Percentiles rank a stretch among this genome's conserved stretches.
Evolutionary conservation across 805 yeast genomes (phyloP).

Genomic region (Blastobotrys robertii): DNA sequence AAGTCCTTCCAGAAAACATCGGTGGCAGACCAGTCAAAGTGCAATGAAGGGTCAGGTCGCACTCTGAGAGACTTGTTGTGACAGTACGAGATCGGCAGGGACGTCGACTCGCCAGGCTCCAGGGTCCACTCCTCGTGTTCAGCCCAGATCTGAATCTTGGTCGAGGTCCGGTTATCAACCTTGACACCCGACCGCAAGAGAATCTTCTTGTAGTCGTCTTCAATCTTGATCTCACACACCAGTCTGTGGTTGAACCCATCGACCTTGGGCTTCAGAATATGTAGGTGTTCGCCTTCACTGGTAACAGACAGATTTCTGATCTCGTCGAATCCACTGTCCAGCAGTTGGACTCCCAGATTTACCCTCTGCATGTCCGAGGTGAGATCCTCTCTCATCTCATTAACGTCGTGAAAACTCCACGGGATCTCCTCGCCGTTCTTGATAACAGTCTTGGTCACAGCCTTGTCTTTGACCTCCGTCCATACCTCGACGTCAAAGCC

Average conservation of each 20-base stretch:
- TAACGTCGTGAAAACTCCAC: constrained; percentile 97
- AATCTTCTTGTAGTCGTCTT: constrained; percentile 69
- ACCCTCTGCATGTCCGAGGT: constrained; percentile 55
- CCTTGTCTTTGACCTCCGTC: constrained; percentile 42
- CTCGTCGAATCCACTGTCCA: constrained; percentile 46
- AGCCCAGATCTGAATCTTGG: constrained; percentile 35
- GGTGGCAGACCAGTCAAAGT: constrained; percentile 61
- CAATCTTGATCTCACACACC: constrained; percentile 57
- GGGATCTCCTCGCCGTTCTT: constrained; percentile 44
- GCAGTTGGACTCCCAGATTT: constrained; percentile 46
- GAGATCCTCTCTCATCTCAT: constrained; percentile 68
- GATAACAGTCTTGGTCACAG: constrained; percentile 15
- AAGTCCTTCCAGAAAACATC: constrained; percentile 57
- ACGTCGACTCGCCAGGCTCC: constrained; percentile 44
- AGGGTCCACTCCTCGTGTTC: constrained; percentile 31
- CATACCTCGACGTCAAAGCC: constrained; percentile 76
- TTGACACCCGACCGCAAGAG: constrained; percentile 68
- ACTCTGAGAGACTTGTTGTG: constrained; percentile 49
- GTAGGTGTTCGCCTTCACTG: constrained; percentile 75
- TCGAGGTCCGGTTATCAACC: constrained; percentile 57
- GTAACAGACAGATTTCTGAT: constrained; percentile 54
- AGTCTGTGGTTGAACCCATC: constrained; percentile 62
- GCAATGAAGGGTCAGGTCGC: constrained; percentile 48
- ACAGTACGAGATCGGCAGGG: constrained; percentile 68
- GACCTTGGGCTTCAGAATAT: constrained; percentile 53